A percentile compares a stretch with the other conserved stretches of the same genome.
phyloP scores from a whole-genome alignment of 2,329 filamentous ascomycete genomes.

The Ilyonectria sp. region DNA sequence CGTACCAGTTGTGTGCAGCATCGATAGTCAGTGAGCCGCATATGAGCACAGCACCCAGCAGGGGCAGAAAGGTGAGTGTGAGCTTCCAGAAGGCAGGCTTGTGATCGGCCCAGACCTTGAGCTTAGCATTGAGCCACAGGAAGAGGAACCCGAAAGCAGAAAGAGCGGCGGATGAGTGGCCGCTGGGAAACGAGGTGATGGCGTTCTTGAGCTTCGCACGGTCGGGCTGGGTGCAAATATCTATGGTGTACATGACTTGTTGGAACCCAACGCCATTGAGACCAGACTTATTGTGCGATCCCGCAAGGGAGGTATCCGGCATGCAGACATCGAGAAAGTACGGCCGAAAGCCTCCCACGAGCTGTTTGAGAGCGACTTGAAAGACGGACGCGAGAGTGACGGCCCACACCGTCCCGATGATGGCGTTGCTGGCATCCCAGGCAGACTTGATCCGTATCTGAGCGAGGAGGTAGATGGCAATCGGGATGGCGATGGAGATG shows the following conservation, averaged over 20 bases:
- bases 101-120: slow-evolving; percentile 79
- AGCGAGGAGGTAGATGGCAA: slow-evolving; percentile 68
- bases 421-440: slow-evolving; percentile 74
- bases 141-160: slow-evolving; percentile 76
- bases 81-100: slow-evolving; percentile 79
- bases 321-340: slow-evolving; percentile 77
- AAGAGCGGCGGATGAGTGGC: slow-evolving; percentile 76
- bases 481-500: slow-evolving; percentile 70
- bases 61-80: slow-evolving; percentile 68
- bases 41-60: slow-evolving; percentile 73
- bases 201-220: slow-evolving; percentile 70
- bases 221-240: slow-evolving; percentile 72
- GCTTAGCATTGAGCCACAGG: slow-evolving; percentile 80
- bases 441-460: slow-evolving; percentile 71
- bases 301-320: slow-evolving; percentile 64
- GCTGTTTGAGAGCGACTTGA: slow-evolving; percentile 77
- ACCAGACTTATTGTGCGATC: slow-evolving; percentile 58
- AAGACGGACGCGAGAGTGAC: slow-evolving; percentile 73
- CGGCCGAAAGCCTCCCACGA: slow-evolving; percentile 75
- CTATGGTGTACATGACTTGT: slow-evolving; percentile 75
- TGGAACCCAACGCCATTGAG: slow-evolving; percentile 66
- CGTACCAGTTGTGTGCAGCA: slow-evolving; percentile 79
- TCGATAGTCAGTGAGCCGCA: slow-evolving; percentile 75
- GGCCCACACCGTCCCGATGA: slow-evolving; percentile 73
- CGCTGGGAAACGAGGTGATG: slow-evolving; percentile 77